These are phyloP conservation scores for Combretum micranthum DNA, from an alignment of 345 rosid genomes.

Conservation along the genomic window DNA sequence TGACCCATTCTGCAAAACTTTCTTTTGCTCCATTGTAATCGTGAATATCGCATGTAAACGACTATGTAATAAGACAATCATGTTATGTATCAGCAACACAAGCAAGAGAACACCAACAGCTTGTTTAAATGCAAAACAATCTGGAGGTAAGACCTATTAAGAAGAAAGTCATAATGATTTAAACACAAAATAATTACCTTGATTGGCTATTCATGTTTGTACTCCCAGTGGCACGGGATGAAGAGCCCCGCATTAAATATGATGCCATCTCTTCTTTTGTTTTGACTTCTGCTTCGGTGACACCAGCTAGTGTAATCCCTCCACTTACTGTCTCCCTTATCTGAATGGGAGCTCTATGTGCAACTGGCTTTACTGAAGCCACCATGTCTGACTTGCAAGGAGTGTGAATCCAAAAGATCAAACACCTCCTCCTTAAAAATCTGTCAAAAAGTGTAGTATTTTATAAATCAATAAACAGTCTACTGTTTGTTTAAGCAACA, in stretches of 20 bases:
- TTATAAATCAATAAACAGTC: background rate
- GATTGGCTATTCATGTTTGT: conserved; percentile 98
- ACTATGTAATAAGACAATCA: conserved; percentile 28
- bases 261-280: conserved; percentile 89
- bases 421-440: conserved; percentile 96
- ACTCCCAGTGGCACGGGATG: conserved; percentile 88
- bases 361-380: conserved; percentile 28
- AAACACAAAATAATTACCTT: conserved; percentile 35
- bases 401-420: conserved; percentile 71
- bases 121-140: no score
- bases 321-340: conserved; percentile 87
- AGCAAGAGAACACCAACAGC: no score
- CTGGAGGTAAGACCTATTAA: no score
- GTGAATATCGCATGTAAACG: conserved; percentile 98
- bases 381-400: conserved; percentile 46
- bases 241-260: conserved; percentile 63
- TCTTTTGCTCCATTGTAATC: conserved; percentile 91
- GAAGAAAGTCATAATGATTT: background rate
- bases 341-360: conserved; percentile 69
- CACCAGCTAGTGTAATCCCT: conserved; percentile 94
- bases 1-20: conserved; percentile 24
- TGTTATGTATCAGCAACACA: background rate
- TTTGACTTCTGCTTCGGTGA: conserved; percentile 82
- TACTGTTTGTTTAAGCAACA: no score
- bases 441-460: conserved; percentile 22